Conservation (phyloP, 1,284 basidiomycete species). For the Sporisorium sorghi region DNA sequence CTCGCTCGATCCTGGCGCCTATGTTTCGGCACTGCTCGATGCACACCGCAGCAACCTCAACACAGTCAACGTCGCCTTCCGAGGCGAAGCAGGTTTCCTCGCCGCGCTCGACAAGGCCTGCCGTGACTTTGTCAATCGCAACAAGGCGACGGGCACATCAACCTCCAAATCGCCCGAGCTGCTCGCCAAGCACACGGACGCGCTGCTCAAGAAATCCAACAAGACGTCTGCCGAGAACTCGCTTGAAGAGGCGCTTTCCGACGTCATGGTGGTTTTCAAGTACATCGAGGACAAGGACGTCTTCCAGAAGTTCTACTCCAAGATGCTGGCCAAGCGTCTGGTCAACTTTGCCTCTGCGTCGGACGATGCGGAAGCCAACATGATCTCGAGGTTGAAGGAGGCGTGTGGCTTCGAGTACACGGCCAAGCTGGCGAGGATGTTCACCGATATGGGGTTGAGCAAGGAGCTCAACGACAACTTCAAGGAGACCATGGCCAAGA, state of each 20-base stretch:
- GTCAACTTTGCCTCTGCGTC: slow-evolving; percentile 93
- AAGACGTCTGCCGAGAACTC: slow-evolving; percentile 89
- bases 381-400: slow-evolving; percentile 99
- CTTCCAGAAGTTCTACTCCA: slow-evolving; percentile 99
- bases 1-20: slow-evolving; percentile 81
- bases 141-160: slow-evolving; percentile 75
- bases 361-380: slow-evolving; percentile 95
- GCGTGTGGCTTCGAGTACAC: slow-evolving; percentile 99
- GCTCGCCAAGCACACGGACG: slow-evolving; percentile 92
- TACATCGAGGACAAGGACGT: slow-evolving; percentile 99
- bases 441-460: slow-evolving; percentile 95
- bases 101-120: slow-evolving; percentile 93
- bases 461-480: slow-evolving; percentile 96
- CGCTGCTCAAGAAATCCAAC: slow-evolving; percentile 92
- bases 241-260: slow-evolving; percentile 87
- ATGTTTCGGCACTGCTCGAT: slow-evolving; percentile 89
- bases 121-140: slow-evolving; percentile 94
- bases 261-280: slow-evolving; percentile 97
- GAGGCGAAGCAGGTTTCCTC: slow-evolving; percentile 92
- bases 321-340: slow-evolving; percentile 92
- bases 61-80: slow-evolving; percentile 89
- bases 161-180: slow-evolving; percentile 86
- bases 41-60: slow-evolving; percentile 93
- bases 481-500: slow-evolving; percentile 91
- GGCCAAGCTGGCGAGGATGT: slow-evolving; percentile 97